Conservation (phyloP, 805 yeast genomes). For the Candida fluviatilis region DNA sequence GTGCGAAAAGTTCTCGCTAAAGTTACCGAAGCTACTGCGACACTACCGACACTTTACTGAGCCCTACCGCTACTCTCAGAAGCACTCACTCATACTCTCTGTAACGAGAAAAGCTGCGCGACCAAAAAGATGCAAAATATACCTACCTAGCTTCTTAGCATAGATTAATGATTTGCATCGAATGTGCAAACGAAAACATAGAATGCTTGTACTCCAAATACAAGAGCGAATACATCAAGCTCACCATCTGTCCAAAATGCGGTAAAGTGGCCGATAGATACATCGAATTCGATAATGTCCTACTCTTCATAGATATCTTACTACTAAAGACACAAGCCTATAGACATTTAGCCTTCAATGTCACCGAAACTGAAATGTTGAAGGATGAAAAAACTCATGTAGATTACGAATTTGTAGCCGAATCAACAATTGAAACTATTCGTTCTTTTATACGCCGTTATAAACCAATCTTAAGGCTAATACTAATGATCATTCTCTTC, state of each 20-base stretch:
- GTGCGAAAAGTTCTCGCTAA: too few species aligned
- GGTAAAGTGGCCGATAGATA: slow-evolving; percentile 79
- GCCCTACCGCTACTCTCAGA: too few species aligned
- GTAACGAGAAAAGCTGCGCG: too few species aligned
- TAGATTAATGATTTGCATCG: slow-evolving; percentile 86
- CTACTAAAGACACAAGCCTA: slow-evolving; percentile 84
- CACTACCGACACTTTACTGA: too few species aligned
- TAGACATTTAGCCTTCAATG: slow-evolving; percentile 80
- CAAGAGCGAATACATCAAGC: slow-evolving; percentile 72
- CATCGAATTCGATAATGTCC: slow-evolving; percentile 82
- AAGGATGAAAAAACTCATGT: slow-evolving; percentile 9
- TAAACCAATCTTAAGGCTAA: slow-evolving; percentile 36
- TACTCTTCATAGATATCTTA: slow-evolving; percentile 78
- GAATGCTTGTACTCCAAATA: slow-evolving; percentile 65
- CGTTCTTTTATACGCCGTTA: slow-evolving; percentile 13
- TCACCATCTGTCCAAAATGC: slow-evolving; percentile 74
- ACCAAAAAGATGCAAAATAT: too few species aligned
- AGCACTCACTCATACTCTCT: too few species aligned
- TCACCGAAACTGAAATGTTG: slow-evolving; percentile 31
- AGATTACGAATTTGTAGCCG: neutral
- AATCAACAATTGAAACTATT: neutral
- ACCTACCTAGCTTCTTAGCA: too few species aligned
- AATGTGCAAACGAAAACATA: slow-evolving; percentile 65
- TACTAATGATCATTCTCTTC: slow-evolving; percentile 65
- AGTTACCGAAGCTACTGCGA: too few species aligned